These are phyloP conservation scores for Salvia hispanica DNA, from an alignment of 257 asterid genomes.

Conservation along the genomic window DNA sequence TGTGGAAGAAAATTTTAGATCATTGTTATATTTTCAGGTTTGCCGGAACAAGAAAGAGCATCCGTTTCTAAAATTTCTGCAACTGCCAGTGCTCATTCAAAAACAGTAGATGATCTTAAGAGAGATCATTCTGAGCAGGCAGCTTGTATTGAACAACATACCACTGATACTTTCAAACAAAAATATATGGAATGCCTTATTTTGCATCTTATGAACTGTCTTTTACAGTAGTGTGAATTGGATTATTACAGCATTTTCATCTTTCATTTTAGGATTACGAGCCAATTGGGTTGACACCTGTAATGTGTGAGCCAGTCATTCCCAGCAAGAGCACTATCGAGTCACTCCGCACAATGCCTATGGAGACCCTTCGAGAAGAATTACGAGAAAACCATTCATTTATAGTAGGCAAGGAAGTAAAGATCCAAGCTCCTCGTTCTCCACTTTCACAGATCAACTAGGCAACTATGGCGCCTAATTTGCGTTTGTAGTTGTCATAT, in stretches of 20 bases:
- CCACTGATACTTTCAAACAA: conserved; percentile 54
- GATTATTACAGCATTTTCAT: not conserved
- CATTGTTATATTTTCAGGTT: no score
- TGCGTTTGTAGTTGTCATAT: conserved; percentile 41
- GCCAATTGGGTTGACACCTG: conserved; percentile 72
- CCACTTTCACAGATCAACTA: conserved; percentile 72
- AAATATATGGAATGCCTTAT: conserved; percentile 57
- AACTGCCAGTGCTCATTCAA: conserved; percentile 55
- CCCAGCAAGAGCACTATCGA: conserved; percentile 74
- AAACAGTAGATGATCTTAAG: conserved; percentile 51
- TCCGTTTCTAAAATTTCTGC: conserved; percentile 52
- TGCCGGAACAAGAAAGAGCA: conserved; percentile 59
- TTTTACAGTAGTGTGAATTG: no score
- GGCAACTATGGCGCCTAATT: conserved; percentile 21
- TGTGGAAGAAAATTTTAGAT: not conserved
- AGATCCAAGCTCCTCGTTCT: conserved; percentile 61
- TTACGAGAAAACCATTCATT: conserved; percentile 59
- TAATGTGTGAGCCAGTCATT: conserved; percentile 53
- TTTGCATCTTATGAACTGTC: not conserved
- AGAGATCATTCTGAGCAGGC: conserved; percentile 57
- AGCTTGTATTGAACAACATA: conserved; percentile 49
- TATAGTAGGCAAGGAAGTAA: conserved; percentile 50
- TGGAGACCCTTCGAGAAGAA: conserved; percentile 71
- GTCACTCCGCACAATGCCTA: conserved; percentile 74
- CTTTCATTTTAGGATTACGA: conserved; percentile 59